These are phyloP conservation scores for Knoxdaviesia capensis DNA, from an alignment of 2,329 filamentous ascomycete species.

Conservation along the genomic window DNA sequence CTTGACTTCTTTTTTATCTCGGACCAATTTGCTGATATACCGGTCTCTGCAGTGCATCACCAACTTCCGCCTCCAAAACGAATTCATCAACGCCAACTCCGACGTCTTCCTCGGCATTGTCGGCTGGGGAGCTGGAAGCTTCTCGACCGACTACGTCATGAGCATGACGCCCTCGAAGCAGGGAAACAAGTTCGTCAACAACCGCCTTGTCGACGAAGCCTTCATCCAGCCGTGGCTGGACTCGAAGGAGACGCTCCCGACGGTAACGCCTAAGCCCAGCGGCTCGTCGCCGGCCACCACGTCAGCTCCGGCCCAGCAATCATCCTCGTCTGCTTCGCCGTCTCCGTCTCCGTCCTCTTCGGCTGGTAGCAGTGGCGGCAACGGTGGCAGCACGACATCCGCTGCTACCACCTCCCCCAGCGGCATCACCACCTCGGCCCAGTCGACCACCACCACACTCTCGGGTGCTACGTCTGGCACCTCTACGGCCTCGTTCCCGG, in stretches of 20 bases:
- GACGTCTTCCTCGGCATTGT: slow-evolving; percentile 26
- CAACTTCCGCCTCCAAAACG: slow-evolving; percentile 24
- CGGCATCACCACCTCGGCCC: no score
- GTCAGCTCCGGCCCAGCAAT: background rate
- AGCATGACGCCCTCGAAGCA: slow-evolving; percentile 19
- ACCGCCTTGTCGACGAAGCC: slow-evolving; percentile 9
- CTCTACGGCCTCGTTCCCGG: no score
- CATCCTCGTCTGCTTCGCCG: background rate
- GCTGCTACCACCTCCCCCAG: background rate
- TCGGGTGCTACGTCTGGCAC: no score
- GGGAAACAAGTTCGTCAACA: slow-evolving; percentile 7
- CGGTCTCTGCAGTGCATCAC: slow-evolving; percentile 15
- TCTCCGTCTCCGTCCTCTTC: background rate
- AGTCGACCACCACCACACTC: no score
- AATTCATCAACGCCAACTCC: slow-evolving; percentile 22
- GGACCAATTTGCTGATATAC: no score
- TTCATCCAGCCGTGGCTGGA: slow-evolving; percentile 7
- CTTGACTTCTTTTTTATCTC: no score
- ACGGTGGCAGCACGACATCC: background rate
- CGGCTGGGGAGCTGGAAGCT: slow-evolving; percentile 24
- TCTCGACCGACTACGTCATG: slow-evolving; percentile 19
- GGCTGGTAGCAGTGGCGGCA: background rate
- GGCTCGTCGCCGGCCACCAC: background rate
- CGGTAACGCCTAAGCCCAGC: background rate
- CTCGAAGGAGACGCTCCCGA: background rate